Percentiles rank a stretch among this genome's conserved stretches.
These are phyloP conservation scores for Dendrobium nobile DNA, from an alignment of 106 monocot genomes.

Conservation along the genomic window DNA sequence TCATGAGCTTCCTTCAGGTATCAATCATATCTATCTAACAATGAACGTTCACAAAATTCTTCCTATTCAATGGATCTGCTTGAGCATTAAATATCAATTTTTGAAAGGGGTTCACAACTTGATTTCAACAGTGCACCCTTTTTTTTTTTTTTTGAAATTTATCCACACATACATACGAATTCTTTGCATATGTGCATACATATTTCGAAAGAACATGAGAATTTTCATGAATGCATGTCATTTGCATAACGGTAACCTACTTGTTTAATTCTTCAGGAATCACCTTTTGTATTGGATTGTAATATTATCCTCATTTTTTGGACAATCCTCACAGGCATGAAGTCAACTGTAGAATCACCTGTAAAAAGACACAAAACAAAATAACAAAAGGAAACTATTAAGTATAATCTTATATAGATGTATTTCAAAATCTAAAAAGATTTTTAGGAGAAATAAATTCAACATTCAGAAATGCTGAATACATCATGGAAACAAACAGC, in stretches of 20 bases:
- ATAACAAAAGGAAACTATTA: not conserved
- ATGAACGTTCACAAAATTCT: not conserved
- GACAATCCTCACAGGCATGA: not conserved
- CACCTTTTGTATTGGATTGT: not conserved
- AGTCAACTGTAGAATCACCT: not conserved
- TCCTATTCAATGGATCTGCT: not conserved
- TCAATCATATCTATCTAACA: not conserved
- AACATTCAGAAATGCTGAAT: not conserved
- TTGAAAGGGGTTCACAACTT: not conserved
- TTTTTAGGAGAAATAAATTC: not conserved
- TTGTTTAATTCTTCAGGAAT: not conserved
- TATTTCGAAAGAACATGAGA: not conserved
- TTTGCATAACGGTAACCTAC: not conserved
- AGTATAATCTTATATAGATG: not conserved
- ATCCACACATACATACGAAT: not conserved
- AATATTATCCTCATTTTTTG: not conserved
- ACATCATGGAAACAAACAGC: not conserved
- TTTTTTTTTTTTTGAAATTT: not conserved
- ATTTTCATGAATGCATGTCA: not conserved
- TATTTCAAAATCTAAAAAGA: not conserved
- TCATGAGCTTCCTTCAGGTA: not conserved
- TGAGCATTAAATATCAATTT: not conserved
- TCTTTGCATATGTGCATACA: not conserved
- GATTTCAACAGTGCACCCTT: not conserved
- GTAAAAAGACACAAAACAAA: not conserved